These are phyloP conservation scores for Pseudopediastrum boryanum DNA, from an alignment of 139 green algal genomes.

Conservation along the genomic window DNA sequence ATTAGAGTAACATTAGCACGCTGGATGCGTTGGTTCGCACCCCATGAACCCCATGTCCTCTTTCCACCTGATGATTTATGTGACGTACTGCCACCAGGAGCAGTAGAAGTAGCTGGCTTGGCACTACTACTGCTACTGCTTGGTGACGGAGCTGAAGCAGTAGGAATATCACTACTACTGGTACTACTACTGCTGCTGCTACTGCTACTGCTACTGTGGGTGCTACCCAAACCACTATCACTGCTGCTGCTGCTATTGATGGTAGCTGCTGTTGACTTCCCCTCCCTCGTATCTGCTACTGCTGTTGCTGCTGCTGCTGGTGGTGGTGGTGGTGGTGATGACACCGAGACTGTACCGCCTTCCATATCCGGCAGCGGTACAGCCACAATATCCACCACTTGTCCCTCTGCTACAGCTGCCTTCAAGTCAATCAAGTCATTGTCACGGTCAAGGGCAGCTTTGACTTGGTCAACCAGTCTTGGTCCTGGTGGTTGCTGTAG, in stretches of 20 bases:
- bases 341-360: too few species aligned
- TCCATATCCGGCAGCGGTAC: too few species aligned
- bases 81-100: neutral
- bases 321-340: too few species aligned
- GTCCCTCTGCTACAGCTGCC: too few species aligned
- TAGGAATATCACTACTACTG: neutral
- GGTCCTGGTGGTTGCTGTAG: too few species aligned
- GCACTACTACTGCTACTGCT: slow-evolving; percentile 13
- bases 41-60: slow-evolving; percentile 41
- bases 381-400: too few species aligned
- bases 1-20: slow-evolving; percentile 23
- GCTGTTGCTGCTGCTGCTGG: slow-evolving; percentile 18
- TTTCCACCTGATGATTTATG: neutral
- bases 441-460: too few species aligned
- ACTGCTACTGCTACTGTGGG: neutral
- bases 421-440: too few species aligned
- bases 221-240: neutral
- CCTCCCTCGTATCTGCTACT: neutral
- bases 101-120: slow-evolving; percentile 4
- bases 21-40: slow-evolving; percentile 29
- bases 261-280: neutral
- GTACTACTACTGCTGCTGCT: slow-evolving; percentile 14
- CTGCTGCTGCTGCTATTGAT: slow-evolving; percentile 7
- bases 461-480: too few species aligned
- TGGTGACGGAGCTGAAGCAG: neutral